Conservation (phyloP, 129 eudicot genomes). For the Ambrosia trifida region DNA sequence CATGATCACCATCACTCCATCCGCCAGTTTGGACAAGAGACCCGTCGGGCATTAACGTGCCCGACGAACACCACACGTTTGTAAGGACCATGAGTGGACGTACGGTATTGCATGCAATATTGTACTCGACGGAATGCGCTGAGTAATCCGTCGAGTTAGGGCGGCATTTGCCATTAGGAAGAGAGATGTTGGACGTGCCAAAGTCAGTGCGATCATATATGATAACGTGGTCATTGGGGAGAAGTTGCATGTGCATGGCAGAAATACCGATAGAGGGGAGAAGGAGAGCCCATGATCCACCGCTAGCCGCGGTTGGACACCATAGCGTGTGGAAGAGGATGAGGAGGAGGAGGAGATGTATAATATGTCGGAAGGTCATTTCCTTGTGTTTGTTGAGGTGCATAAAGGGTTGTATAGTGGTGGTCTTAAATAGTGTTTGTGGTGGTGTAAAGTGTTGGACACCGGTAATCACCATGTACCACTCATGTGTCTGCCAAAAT, state of each 20-base stretch:
- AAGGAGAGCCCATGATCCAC: conserved; percentile 66
- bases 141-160: conserved; percentile 61
- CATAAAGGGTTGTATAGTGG: conserved; percentile 18
- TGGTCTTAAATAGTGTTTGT: conserved; percentile 21
- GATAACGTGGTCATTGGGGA: conserved; percentile 67
- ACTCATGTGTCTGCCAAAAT: neutral
- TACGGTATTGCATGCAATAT: conserved; percentile 48
- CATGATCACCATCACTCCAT: conserved; percentile 63
- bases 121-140: conserved; percentile 82
- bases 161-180: conserved; percentile 55
- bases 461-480: conserved; percentile 17
- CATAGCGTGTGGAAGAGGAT: conserved; percentile 23
- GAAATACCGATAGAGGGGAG: conserved; percentile 57
- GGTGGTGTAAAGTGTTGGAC: conserved; percentile 27
- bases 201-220: conserved; percentile 80
- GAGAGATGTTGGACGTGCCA: conserved; percentile 76
- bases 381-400: neutral
- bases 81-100: conserved; percentile 72
- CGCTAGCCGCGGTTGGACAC: conserved; percentile 21
- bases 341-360: conserved; percentile 17
- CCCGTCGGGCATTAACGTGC: conserved; percentile 65
- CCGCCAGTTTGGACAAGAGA: conserved; percentile 72
- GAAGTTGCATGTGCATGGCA: conserved; percentile 99
- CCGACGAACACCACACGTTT: conserved; percentile 88
- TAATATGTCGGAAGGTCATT: conserved; percentile 13